These are phyloP conservation scores for Ophiostoma sp. DNA, from an alignment of 2,329 filamentous ascomycete species.

Conservation along the genomic window DNA sequence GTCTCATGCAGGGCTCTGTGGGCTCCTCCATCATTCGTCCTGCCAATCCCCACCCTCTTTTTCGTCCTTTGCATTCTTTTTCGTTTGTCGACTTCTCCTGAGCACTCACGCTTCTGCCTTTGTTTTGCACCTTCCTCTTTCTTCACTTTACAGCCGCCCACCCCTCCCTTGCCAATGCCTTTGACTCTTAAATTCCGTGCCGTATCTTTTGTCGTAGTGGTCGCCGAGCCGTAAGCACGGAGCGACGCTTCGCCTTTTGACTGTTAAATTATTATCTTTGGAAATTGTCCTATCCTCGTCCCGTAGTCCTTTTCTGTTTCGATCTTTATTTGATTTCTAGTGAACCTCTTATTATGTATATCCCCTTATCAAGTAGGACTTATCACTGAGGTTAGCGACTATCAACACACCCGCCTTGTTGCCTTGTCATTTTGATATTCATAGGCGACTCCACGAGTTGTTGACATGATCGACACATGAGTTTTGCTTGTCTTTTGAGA, in stretches of 20 bases:
- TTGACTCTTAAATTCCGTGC: not conserved
- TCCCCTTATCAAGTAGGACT: not conserved
- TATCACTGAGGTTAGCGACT: not conserved
- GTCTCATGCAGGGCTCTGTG: constrained; percentile 21
- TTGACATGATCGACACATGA: not conserved
- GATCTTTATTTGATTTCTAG: not conserved
- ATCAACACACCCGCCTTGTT: not conserved
- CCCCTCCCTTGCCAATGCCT: not conserved
- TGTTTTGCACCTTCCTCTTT: constrained; percentile 15
- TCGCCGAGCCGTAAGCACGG: constrained; percentile 20
- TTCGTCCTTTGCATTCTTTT: not conserved
- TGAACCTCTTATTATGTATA: not conserved
- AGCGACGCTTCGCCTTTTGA: not conserved
- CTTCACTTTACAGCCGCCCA: not conserved
- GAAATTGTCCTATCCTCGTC: not conserved
- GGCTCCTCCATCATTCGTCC: not conserved
- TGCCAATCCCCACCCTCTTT: not conserved
- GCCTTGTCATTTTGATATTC: not conserved
- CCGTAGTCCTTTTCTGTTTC: not conserved
- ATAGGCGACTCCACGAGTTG: not conserved
- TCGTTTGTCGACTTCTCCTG: not conserved
- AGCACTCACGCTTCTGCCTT: not conserved
- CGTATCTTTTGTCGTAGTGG: constrained; percentile 1
- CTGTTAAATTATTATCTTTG: not conserved
- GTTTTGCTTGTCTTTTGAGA: not conserved